Evolutionary conservation across 129 eudicot genomes (phyloP), one percentile per base, ranked within the genome.

Genomic region (Ambrosia artemisiifolia): DNA sequence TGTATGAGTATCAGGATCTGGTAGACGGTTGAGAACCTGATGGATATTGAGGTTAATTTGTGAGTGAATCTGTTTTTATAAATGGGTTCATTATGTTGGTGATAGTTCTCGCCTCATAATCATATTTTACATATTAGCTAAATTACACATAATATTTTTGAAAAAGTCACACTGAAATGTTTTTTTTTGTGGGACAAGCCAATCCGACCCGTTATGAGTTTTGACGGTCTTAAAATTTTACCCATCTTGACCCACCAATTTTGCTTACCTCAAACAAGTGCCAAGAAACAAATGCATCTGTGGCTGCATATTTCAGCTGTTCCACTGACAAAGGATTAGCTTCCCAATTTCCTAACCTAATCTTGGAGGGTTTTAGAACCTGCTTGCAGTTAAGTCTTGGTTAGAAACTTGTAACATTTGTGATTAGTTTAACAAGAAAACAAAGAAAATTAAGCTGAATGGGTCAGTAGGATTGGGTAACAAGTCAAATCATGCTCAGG

Each of bases 201-300:
- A 60, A 33, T 14, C 38, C 14, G 20, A 65, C 34, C 7, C 53
- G 47, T 46, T 19, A 32, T 28, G 16, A 61, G 51, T 18, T 18
- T 18, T 17, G 13, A 64, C 11, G 3, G 2, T 46, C 34, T 36
- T 16, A 3, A 13, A 36, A 44, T 1, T 20, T 67, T 38, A 20
- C 54, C 16, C 3, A 9, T 6, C 7, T 14, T 32, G 34, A 46
- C 59, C 72, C 30, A 3, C 19, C 13, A 24, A 66, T 66, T 46
- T 46, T 18, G 40, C 42, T 78, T 76, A 91, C 97, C 97, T 88
- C 88, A 62, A 81, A 82, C 32, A 91, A 73, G 78, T 82, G 77
- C 91, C 95, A 91, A 33, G 97, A 91, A 72, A 84, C 88, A 74
- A 74, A 91, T 61, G 97, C 97, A 74, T 91, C 97, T 28, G 95